phyloP scores from a whole-genome alignment of 1,139 yeast species.

The Dujonia santamariae region DNA sequence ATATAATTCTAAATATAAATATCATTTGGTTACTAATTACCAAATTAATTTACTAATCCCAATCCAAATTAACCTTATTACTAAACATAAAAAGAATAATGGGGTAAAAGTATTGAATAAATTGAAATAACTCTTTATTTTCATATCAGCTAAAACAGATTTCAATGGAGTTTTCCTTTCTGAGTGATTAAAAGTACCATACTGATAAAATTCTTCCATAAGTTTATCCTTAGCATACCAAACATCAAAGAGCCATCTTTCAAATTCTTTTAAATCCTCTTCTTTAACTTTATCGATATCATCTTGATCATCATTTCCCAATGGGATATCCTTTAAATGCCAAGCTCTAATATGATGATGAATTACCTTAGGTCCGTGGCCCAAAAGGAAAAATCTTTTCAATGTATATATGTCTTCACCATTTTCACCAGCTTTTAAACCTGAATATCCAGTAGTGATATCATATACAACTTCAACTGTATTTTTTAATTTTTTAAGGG shows the following conservation, averaged over 20 bases:
- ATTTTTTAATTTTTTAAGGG: conserved; percentile 56
- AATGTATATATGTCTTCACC: conserved; percentile 81
- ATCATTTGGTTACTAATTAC: too few species aligned
- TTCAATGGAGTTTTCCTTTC: conserved; percentile 4
- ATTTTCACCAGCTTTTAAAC: conserved; percentile 56
- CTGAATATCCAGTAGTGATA: conserved; percentile 78
- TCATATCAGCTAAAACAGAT: conserved; percentile 29
- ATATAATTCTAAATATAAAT: too few species aligned
- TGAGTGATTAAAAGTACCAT: conserved; percentile 49
- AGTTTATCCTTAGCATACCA: conserved; percentile 80
- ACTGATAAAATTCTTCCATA: conserved; percentile 55
- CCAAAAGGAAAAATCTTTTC: conserved; percentile 59
- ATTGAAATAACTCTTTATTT: conserved; percentile 21
- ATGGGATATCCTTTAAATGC: conserved; percentile 61
- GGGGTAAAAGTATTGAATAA: conserved; percentile 19
- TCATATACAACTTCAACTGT: conserved; percentile 74
- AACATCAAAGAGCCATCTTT: conserved; percentile 67
- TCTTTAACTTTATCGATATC: conserved; percentile 45
- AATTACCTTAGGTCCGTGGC: conserved; percentile 67
- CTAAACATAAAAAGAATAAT: conserved; percentile 11
- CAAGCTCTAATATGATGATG: conserved; percentile 63
- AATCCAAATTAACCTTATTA: conserved; percentile 13
- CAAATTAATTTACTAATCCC: too few species aligned
- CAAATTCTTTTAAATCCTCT: conserved; percentile 50
- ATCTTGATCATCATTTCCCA: conserved; percentile 34